Percentiles rank a stretch among this genome's conserved stretches.
Conservation (phyloP, 164 flowering plant species). For the Magnolia officinalis region DNA sequence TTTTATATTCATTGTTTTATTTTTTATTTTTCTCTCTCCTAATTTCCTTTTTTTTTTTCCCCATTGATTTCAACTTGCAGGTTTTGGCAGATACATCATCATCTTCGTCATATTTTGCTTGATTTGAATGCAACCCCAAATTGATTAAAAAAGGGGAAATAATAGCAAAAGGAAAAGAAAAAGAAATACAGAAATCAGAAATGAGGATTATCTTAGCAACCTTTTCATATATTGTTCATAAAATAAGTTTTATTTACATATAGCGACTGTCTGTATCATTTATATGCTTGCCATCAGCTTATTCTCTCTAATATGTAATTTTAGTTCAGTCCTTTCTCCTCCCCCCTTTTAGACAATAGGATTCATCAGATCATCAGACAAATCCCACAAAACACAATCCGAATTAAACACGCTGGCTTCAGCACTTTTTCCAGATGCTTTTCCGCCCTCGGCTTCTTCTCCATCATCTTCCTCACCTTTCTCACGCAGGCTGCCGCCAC, state of each 20-base stretch:
- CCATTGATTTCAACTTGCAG: conserved; percentile 39
- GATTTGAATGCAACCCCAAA: conserved; percentile 23
- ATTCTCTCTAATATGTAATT: not conserved
- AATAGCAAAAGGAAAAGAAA: not conserved
- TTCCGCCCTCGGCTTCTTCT: conserved; percentile 52
- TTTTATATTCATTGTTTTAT: not conserved
- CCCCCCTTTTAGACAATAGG: conserved; percentile 40
- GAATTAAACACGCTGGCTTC: conserved; percentile 45
- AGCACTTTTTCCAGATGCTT: conserved; percentile 30
- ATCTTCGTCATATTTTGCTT: conserved; percentile 93
- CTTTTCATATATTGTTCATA: conserved; percentile 12
- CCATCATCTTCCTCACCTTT: conserved; percentile 49
- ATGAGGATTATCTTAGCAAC: not conserved
- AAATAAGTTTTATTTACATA: conserved; percentile 56
- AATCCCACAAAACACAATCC: conserved; percentile 78
- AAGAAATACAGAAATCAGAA: not conserved
- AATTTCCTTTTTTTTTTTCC: not conserved
- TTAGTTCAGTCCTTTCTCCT: not conserved
- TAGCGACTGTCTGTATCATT: conserved; percentile 19
- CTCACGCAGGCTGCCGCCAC: conserved; percentile 24
- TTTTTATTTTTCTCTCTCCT: not conserved
- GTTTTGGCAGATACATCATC: conserved; percentile 91
- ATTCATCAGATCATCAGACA: conserved; percentile 75
- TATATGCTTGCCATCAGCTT: conserved; percentile 5
- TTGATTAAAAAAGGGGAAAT: conserved; percentile 6